phyloP scores from a whole-genome alignment of 495 filamentous ascomycete genomes.

The Aspergillus bertholletiae region DNA sequence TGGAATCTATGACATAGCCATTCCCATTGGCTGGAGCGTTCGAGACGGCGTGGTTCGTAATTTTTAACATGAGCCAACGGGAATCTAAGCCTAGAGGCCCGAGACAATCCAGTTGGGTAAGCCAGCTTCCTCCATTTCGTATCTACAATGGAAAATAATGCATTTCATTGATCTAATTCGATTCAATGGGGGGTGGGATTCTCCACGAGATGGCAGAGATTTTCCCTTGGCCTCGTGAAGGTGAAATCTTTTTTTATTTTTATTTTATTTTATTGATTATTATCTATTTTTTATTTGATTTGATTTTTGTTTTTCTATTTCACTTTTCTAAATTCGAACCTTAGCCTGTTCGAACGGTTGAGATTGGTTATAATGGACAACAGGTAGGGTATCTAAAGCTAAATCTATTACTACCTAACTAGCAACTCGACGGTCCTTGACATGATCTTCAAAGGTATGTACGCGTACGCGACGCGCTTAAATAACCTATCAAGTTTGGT shows the following conservation, averaged over 20 bases:
- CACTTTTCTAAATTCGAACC: not conserved
- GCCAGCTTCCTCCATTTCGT: not conserved
- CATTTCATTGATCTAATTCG: not conserved
- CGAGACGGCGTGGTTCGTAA: constrained; percentile 7
- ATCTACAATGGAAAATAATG: not conserved
- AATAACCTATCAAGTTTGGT: not conserved
- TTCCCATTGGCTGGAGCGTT: constrained; percentile 18
- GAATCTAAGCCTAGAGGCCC: not conserved
- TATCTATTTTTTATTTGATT: not conserved
- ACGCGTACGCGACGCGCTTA: constrained; percentile 18
- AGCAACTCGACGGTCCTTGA: no score
- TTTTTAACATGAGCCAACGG: not conserved
- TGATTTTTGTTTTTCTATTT: not conserved
- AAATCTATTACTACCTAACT: no score
- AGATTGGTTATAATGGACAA: not conserved
- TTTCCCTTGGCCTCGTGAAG: constrained; percentile 4
- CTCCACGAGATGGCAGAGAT: constrained; percentile 4
- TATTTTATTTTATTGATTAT: not conserved
- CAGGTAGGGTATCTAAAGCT: no score
- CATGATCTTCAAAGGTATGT: constrained; percentile 2
- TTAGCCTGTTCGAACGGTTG: not conserved
- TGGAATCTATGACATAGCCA: constrained; percentile 11
- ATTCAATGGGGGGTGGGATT: not conserved
- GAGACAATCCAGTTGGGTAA: not conserved
- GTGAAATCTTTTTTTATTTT: not conserved